Conservation (phyloP, 805 yeast species). For the Ogataea ramenticola region DNA sequence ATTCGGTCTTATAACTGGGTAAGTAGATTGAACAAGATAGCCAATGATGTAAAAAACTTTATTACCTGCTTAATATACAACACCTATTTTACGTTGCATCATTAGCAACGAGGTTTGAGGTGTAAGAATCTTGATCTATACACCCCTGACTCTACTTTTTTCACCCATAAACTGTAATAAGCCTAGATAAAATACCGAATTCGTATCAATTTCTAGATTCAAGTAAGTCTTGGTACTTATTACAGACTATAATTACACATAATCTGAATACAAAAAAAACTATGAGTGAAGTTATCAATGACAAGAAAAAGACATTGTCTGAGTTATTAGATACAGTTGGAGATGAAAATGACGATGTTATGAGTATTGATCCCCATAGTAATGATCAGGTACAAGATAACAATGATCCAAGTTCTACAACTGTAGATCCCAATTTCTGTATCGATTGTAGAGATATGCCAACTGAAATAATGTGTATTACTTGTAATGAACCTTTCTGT, state of each 20-base stretch:
- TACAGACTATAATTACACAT: neutral
- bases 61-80: too few species aligned
- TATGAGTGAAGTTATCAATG: neutral
- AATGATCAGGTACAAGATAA: conserved; percentile 1
- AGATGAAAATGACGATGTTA: conserved; percentile 8
- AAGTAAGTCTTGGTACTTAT: too few species aligned
- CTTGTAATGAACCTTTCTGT: conserved; percentile 64
- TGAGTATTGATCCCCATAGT: conserved; percentile 1
- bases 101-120: too few species aligned
- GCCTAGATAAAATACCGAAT: too few species aligned
- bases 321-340: conserved; percentile 17
- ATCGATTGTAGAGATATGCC: conserved; percentile 73
- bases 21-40: too few species aligned
- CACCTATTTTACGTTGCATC: too few species aligned
- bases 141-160: too few species aligned
- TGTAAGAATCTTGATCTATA: too few species aligned
- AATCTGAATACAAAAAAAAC: neutral
- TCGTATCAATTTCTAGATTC: too few species aligned
- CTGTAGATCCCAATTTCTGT: conserved; percentile 37
- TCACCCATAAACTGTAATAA: too few species aligned
- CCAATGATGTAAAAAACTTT: too few species aligned
- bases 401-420: conserved; percentile 20
- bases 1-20: too few species aligned
- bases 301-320: conserved; percentile 16
- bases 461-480: conserved; percentile 49